Evolutionary conservation across 192 early-diverging fungal genomes (phyloP).

Genomic region (Backusella luteola): DNA sequence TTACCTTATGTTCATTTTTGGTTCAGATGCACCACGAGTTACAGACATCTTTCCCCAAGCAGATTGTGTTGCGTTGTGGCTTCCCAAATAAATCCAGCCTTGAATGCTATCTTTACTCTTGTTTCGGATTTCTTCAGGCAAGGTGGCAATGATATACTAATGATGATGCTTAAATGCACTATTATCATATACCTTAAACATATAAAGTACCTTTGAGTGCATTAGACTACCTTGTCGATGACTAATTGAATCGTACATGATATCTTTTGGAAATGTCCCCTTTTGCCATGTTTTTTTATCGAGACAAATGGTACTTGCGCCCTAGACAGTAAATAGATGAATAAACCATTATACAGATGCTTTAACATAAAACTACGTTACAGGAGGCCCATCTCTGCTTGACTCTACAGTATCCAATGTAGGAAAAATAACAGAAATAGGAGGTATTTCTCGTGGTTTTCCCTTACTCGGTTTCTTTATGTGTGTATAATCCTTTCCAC

Average conservation of each 20-base stretch:
- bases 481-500: conserved; percentile 27
- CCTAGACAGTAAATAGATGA: conserved; percentile 5
- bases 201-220: conserved; percentile 36
- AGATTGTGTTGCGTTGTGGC: conserved; percentile 31
- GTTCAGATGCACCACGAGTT: conserved; percentile 13
- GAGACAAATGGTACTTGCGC: conserved; percentile 38
- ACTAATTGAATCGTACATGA: conserved; percentile 34
- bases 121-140: background rate
- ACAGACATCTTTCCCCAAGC: conserved; percentile 32
- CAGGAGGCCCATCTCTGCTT: conserved; percentile 29
- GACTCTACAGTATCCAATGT: conserved; percentile 35
- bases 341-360: too few species aligned
- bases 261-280: conserved; percentile 29
- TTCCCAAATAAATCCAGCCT: conserved; percentile 38
- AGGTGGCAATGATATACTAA: conserved; percentile 34
- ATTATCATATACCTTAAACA: background rate
- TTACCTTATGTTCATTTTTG: conserved; percentile 36
- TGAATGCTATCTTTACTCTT: background rate
- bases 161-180: background rate
- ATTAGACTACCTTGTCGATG: conserved; percentile 33
- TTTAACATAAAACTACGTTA: conserved; percentile 1
- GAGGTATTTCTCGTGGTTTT: conserved; percentile 18
- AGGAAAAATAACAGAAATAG: conserved; percentile 45
- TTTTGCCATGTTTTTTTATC: conserved; percentile 27
- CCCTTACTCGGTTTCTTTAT: background rate